phyloP scores from a whole-genome alignment of 2,329 filamentous ascomycete genomes.

The Hyphodiscus sp. region DNA sequence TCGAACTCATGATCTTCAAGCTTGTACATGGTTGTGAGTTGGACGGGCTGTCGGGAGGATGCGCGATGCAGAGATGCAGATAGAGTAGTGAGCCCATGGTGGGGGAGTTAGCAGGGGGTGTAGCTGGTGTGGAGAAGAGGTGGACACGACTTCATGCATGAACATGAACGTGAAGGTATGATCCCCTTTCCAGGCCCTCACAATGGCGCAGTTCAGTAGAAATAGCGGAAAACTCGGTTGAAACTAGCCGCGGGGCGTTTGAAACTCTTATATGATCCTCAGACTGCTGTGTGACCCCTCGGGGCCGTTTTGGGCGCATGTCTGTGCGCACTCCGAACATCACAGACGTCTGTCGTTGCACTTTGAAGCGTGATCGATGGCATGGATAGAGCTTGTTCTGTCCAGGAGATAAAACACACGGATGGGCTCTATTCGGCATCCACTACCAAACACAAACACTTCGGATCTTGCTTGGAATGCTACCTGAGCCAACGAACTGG shows the following conservation, averaged over 20 bases:
- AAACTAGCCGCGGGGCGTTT: slow-evolving; percentile 26
- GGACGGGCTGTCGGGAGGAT: slow-evolving; percentile 29
- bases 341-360: slow-evolving; percentile 18
- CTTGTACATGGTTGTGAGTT: slow-evolving; percentile 25
- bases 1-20: slow-evolving; percentile 29
- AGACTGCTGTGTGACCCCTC: slow-evolving; percentile 23
- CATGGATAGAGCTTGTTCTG: slow-evolving; percentile 4
- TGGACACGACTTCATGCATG: slow-evolving; percentile 33
- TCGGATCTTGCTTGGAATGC: slow-evolving; percentile 20
- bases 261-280: slow-evolving; percentile 30
- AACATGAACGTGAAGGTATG: slow-evolving; percentile 26
- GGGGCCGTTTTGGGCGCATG: slow-evolving; percentile 26
- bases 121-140: slow-evolving; percentile 23
- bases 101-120: slow-evolving; percentile 24
- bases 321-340: slow-evolving; percentile 28
- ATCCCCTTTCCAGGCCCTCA: slow-evolving; percentile 19
- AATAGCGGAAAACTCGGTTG: slow-evolving; percentile 23
- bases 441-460: slow-evolving; percentile 18
- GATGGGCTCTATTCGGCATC: slow-evolving; percentile 10
- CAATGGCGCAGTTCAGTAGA: slow-evolving; percentile 10
- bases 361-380: slow-evolving; percentile 14
- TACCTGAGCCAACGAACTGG: slow-evolving; percentile 26
- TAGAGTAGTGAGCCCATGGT: slow-evolving; percentile 26
- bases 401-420: slow-evolving; percentile 6
- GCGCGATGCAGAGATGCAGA: slow-evolving; percentile 30